phyloP scores from a whole-genome alignment of 805 yeast genomes.

The Yarrowia deformans region DNA sequence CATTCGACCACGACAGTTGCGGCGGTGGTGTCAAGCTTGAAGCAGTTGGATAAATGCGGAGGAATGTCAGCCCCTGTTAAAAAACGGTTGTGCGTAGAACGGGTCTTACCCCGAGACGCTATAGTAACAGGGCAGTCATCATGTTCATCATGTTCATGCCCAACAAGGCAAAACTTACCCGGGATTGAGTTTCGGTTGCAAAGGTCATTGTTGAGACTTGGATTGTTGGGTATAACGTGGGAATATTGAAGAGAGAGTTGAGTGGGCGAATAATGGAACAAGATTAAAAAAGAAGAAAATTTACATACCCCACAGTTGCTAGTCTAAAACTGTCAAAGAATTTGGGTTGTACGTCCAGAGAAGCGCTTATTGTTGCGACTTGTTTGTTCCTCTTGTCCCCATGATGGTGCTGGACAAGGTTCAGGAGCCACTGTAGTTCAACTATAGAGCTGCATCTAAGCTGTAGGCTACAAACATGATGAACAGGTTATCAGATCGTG shows the following conservation, averaged over 20 bases:
- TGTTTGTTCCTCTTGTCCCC: neutral
- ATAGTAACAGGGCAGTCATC: neutral
- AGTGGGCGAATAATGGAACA: neutral
- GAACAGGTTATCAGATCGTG: neutral
- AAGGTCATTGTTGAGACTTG: neutral
- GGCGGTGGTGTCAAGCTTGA: neutral
- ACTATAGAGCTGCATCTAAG: neutral
- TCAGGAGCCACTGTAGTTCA: constrained; percentile 23
- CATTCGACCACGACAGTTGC: neutral
- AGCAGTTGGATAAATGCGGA: neutral
- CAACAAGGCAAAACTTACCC: neutral
- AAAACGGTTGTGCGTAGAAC: neutral
- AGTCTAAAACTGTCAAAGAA: neutral
- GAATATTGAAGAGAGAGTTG: neutral
- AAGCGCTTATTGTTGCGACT: neutral
- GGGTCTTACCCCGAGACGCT: neutral
- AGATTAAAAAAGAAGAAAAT: neutral
- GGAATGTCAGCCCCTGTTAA: neutral
- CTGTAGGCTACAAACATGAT: neutral
- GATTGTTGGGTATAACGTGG: neutral
- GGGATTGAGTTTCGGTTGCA: constrained; percentile 10
- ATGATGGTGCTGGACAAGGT: constrained; percentile 5
- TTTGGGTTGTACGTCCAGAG: neutral
- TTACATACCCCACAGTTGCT: neutral
- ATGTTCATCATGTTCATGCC: neutral